These are phyloP conservation scores for Thoreauomyces humboldtii DNA, from an alignment of 192 early-diverging fungal genomes.

Conservation along the genomic window DNA sequence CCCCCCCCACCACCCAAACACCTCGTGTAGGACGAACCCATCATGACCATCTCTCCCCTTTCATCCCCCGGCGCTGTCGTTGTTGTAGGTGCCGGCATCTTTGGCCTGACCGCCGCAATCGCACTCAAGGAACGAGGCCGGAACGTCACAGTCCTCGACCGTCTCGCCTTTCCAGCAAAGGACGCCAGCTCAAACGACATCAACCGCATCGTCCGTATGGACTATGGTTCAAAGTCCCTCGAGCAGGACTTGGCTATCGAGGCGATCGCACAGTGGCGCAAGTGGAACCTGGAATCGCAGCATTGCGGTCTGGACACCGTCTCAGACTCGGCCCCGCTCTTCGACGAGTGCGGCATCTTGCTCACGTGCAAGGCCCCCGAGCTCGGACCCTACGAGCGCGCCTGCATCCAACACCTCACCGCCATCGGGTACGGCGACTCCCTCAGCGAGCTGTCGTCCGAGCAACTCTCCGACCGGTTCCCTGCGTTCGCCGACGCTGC, in stretches of 20 bases:
- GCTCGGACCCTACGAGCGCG: background rate
- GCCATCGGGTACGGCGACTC: background rate
- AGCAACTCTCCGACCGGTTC: background rate
- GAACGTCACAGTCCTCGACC: slow-evolving; percentile 27
- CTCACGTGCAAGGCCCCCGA: background rate
- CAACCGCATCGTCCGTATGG: slow-evolving; percentile 35
- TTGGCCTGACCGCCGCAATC: slow-evolving; percentile 38
- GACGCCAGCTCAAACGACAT: slow-evolving; percentile 37
- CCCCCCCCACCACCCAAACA: too few species aligned
- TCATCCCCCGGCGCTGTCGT: too few species aligned
- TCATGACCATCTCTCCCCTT: too few species aligned
- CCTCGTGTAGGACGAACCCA: too few species aligned
- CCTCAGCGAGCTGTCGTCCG: background rate
- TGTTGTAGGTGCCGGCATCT: slow-evolving; percentile 41
- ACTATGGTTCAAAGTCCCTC: slow-evolving; percentile 20
- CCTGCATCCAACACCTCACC: background rate
- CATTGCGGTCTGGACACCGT: too few species aligned
- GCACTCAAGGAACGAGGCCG: slow-evolving; percentile 18
- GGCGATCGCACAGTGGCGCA: slow-evolving; percentile 18
- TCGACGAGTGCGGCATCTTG: slow-evolving; percentile 28
- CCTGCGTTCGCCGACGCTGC: background rate
- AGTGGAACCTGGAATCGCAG: too few species aligned
- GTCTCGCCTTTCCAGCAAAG: slow-evolving; percentile 27
- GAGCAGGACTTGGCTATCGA: slow-evolving; percentile 27
- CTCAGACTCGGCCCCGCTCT: slow-evolving; percentile 22